phyloP scores from a whole-genome alignment of 306 rosid genomes.

The Macrotyloma uniflorum region DNA sequence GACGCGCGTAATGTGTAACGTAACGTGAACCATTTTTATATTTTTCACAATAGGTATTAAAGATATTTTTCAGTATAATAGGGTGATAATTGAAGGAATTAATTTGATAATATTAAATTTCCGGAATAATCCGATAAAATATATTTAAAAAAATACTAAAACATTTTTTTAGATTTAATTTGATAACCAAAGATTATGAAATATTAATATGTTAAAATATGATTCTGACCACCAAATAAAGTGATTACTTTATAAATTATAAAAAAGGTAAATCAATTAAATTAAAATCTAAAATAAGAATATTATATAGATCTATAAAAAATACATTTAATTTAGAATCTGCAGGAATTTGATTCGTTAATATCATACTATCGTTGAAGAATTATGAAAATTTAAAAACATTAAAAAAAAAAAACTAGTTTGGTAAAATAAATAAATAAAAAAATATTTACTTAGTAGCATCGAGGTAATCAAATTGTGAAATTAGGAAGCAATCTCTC shows the following conservation, averaged over 20 bases:
- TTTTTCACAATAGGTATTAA: too few species aligned
- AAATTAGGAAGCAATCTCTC: not conserved
- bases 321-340: not conserved
- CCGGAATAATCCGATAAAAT: too few species aligned
- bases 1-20: too few species aligned
- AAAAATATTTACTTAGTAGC: not conserved
- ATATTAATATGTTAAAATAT: not conserved
- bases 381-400: too few species aligned
- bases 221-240: not conserved
- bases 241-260: not conserved
- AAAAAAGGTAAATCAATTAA: not conserved
- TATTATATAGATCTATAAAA: not conserved
- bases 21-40: too few species aligned
- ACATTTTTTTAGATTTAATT: too few species aligned
- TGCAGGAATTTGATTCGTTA: not conserved
- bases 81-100: too few species aligned
- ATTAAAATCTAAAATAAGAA: not conserved
- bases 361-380: not conserved
- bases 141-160: too few species aligned
- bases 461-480: not conserved
- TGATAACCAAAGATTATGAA: not conserved
- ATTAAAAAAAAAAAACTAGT: not conserved
- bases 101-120: too few species aligned
- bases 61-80: too few species aligned
- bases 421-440: not conserved